Conservation (phyloP, 2,329 filamentous ascomycete species). For the Hypoxylon sp. region DNA sequence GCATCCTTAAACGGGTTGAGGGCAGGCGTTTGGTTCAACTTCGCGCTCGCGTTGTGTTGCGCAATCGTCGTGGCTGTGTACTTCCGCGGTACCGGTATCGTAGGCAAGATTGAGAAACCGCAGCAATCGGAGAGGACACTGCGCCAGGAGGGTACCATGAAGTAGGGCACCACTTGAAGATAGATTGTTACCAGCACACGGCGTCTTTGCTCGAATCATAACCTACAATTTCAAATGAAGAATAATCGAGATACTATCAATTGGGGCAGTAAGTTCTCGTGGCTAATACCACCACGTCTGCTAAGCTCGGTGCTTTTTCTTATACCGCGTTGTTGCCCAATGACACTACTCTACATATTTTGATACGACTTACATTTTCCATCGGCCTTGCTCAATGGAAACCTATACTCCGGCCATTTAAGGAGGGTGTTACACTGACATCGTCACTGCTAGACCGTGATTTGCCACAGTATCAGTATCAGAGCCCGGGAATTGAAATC, state of each 20-base stretch:
- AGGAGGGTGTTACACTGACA: slow-evolving; percentile 8
- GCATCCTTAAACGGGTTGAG: slow-evolving; percentile 63
- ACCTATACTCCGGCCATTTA: slow-evolving; percentile 1
- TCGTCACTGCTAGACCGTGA: not conserved
- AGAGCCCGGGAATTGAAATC: slow-evolving; percentile 8
- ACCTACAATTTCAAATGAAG: not conserved
- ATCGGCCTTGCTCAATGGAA: no score
- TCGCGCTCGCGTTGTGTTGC: slow-evolving; percentile 60
- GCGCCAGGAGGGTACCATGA: slow-evolving; percentile 1
- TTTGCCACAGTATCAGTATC: slow-evolving; percentile 9
- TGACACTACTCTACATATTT: slow-evolving; percentile 3
- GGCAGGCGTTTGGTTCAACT: slow-evolving; percentile 66
- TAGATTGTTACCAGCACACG: slow-evolving; percentile 8
- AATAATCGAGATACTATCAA: not conserved
- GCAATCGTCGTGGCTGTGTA: slow-evolving; percentile 60
- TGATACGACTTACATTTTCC: not conserved
- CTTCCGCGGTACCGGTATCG: slow-evolving; percentile 66
- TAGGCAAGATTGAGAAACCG: slow-evolving; percentile 59
- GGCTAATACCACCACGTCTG: not conserved
- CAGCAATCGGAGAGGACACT: slow-evolving; percentile 28
- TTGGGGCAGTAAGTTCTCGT: not conserved
- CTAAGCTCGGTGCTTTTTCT: slow-evolving; percentile 32
- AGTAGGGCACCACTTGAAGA: slow-evolving; percentile 6
- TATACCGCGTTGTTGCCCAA: slow-evolving; percentile 17
- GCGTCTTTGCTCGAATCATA: not conserved